Conservation (phyloP, 2,329 filamentous ascomycete genomes). For the Byssoonygena ceratinophila region DNA sequence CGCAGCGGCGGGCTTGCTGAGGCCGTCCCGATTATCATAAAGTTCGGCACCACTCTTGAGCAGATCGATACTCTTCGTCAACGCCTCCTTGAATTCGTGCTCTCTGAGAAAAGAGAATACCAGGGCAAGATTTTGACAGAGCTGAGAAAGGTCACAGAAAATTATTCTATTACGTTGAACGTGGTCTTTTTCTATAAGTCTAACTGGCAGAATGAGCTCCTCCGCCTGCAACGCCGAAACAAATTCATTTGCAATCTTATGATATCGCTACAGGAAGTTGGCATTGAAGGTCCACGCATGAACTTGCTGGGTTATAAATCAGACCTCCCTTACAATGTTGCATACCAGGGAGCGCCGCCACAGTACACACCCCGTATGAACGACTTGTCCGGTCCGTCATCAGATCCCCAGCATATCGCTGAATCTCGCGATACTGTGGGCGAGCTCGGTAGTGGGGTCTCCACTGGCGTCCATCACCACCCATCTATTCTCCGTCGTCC, state of each 20-base stretch:
- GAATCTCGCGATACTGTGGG: conserved; percentile 26
- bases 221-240: conserved; percentile 82
- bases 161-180: conserved; percentile 77
- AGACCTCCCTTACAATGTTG: conserved; percentile 56
- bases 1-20: conserved; percentile 82
- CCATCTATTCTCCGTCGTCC: conserved; percentile 46
- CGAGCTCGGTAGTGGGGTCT: conserved; percentile 36
- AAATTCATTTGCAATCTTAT: conserved; percentile 90
- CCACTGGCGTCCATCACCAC: conserved; percentile 23
- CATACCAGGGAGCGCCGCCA: conserved; percentile 41
- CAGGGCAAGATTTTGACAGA: conserved; percentile 79
- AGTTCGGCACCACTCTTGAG: conserved; percentile 73
- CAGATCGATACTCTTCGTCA: conserved; percentile 74
- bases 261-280: conserved; percentile 69
- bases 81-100: conserved; percentile 72
- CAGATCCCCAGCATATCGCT: conserved; percentile 18
- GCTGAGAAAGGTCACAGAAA: conserved; percentile 65
- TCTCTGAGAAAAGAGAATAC: conserved; percentile 78
- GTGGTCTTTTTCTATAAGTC: conserved; percentile 97
- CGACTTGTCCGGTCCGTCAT: conserved; percentile 29
- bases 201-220: conserved; percentile 88
- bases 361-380: conserved; percentile 36
- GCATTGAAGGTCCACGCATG: conserved; percentile 73
- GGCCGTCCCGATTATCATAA: conserved; percentile 70
- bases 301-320: conserved; percentile 58